These are phyloP conservation scores for Marasmius tenuissimus DNA, from an alignment of 1,284 basidiomycete species.

Conservation along the genomic window DNA sequence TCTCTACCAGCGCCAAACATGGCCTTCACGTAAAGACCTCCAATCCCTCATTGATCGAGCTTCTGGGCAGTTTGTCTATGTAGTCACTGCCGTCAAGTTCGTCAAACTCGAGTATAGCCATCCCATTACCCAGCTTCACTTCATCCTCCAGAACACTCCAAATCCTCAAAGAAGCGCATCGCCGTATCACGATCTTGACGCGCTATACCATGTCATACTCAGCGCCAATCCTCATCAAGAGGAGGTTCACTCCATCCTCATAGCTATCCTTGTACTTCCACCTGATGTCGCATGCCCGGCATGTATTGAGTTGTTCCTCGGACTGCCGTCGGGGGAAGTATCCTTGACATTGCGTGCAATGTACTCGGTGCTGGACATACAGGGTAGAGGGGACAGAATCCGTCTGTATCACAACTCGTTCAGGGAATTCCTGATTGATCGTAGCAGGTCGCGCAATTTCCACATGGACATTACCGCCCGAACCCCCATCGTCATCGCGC, in stretches of 20 bases:
- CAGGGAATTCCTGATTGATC: no score
- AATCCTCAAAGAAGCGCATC: not conserved
- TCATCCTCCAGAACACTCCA: not conserved
- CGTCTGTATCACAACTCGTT: no score
- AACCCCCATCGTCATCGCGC: no score
- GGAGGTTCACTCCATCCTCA: not conserved
- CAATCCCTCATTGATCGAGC: slow-evolving; percentile 2
- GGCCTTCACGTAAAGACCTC: slow-evolving; percentile 5
- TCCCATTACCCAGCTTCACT: slow-evolving; percentile 3
- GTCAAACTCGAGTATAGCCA: not conserved
- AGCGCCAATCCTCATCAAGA: not conserved
- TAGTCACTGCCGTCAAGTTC: slow-evolving; percentile 11
- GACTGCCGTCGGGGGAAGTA: not conserved
- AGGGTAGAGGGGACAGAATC: no score
- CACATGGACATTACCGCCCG: no score
- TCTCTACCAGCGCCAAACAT: not conserved
- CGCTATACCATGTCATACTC: slow-evolving; percentile 9
- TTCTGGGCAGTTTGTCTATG: slow-evolving; percentile 12
- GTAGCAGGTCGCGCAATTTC: no score
- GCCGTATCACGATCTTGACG: slow-evolving; percentile 9
- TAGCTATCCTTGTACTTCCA: not conserved
- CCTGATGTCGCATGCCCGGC: not conserved
- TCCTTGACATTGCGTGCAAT: not conserved
- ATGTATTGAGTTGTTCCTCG: not conserved
- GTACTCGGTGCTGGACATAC: not conserved